Evolutionary conservation across 139 green algal genomes (phyloP), one percentile per base, ranked within the genome.

Genomic region (Chlorokybus atmophyticus): DNA sequence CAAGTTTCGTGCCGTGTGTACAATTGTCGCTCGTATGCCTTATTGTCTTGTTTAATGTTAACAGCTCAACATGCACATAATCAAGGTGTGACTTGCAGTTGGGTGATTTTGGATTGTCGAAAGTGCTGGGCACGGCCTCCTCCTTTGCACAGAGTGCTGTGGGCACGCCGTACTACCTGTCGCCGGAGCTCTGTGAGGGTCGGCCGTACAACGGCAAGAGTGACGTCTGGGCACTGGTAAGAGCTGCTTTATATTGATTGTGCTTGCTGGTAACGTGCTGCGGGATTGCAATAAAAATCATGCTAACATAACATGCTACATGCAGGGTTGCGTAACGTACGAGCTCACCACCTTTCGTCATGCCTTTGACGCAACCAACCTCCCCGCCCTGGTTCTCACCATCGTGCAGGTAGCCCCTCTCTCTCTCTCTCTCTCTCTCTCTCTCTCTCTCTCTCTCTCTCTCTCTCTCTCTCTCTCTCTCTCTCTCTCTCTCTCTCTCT

Each of bases 311-410:
- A n/a, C 3, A n/a, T n/a, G n/a, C n/a, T n/a, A n/a, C n/a, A n/a
- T n/a, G n/a, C n/a, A n/a, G n/a, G 58, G 65, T 2, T 63, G 52
- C 53, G 47, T 69, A 4, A 3, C 58, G 61, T 69, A 69, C 61
- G 61, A 69, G 61, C 52, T 69, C 10, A 35, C 52, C 21, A 69
- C 61, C 31, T 62, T 69, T 53, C 51, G 52, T 42, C 61, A 69
- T 29, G 52, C 61, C 19, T 69, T 69, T 31, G 61, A 69, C 32
- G 61, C 52, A 23, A 58, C 61, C 23, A 62, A 55, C 24, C 42
- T 69, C 2, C 61, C 53, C 3, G 52, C 61, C n/a, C 61, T 69
- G 17, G 61, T 69, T 1, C 44, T 63, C 32, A 32, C 52, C 14
- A 69, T 69, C 61, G 41, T 69, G 3, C 35, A 59, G 24, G 60